Evolutionary conservation across 1,284 basidiomycete species (phyloP), one percentile per base, ranked within the genome.

Genomic region (Ustilago vetiveriae): DNA sequence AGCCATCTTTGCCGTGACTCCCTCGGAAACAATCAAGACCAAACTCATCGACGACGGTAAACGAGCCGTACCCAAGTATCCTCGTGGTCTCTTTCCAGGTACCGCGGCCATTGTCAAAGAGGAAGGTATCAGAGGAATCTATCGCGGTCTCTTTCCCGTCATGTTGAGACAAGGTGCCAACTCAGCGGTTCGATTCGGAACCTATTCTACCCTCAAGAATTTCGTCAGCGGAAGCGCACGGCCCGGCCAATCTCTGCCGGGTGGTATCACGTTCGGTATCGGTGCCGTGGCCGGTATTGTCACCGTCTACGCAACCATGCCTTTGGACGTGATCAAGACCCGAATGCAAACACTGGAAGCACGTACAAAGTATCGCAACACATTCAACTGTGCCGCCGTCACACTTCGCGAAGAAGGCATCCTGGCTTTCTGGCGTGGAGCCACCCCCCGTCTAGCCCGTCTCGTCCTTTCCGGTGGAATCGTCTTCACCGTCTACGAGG

Each of bases 21-120:
- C 95, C 1, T 94, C 92, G 8, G 95, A 98, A 83, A 98, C 95
- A 0, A 97, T 98, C 85, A 98, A 98, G 93, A 98, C 95, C n/a
- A 98, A 98, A 82, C 88, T 98, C 66, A 95, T 98, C 68, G 94
- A 95, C 80, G 95, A 98, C 76, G 89, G 92, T 5, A 92, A 94
- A 82, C 88, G 89, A 19, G 86, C 90, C 0, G 86, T 88, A 65
- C 94, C 94, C 3, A 88, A 89, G 75, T 98, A 92, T 82, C 76
- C 76, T 4, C 88, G 88, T 37, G 94, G 94, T n/a, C 85, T 97
- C 24, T 78, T 92, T 6, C 92, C 96, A 71, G 96, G 94, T 19
- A 92, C 94, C 1, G 82, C 85, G 11, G 86, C 87, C 16, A 98
- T 98, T 58, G 86, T 98, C 19, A 85, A 86, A 35, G 88, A 92